Conservation (phyloP, 192 early-diverging fungal species). For the Phlyctochytrium planicorne region DNA sequence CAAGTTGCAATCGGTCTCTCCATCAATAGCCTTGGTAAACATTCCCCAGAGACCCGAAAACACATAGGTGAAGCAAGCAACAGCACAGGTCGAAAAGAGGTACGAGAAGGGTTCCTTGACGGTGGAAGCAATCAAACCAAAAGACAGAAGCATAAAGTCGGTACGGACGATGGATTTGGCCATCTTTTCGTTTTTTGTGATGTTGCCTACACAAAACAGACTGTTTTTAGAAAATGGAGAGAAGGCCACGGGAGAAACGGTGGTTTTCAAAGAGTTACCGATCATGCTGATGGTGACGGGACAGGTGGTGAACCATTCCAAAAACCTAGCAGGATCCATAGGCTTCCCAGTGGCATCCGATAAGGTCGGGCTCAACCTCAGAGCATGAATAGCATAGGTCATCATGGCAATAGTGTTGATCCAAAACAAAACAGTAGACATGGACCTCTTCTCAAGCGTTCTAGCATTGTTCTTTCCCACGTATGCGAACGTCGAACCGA, state of each 20-base stretch:
- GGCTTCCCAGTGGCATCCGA: conserved; percentile 14
- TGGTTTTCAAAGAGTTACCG: not conserved
- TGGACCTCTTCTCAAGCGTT: conserved; percentile 12
- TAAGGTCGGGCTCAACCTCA: conserved; percentile 19
- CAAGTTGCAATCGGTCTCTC: conserved; percentile 20
- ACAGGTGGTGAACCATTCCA: conserved; percentile 34
- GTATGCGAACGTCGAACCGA: conserved; percentile 21
- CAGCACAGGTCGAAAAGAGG: conserved; percentile 11
- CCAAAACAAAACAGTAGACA: conserved; percentile 13
- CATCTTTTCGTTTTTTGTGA: conserved; percentile 11
- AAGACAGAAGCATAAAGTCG: conserved; percentile 1
- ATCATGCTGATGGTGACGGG: not conserved
- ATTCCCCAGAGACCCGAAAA: conserved; percentile 12
- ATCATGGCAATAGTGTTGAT: conserved; percentile 10
- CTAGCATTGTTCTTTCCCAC: conserved; percentile 18
- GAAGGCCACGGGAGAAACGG: conserved; percentile 12
- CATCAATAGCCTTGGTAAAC: conserved; percentile 29
- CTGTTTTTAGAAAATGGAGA: not conserved
- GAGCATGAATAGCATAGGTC: conserved; percentile 14
- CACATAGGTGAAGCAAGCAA: not conserved
- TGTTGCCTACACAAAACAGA: not conserved
- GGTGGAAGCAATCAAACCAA: conserved; percentile 21
- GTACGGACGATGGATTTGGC: conserved; percentile 12
- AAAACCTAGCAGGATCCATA: conserved; percentile 14
- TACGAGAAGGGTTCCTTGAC: conserved; percentile 22